These are phyloP conservation scores for Fulvia fulva DNA, from an alignment of 2,329 filamentous ascomycete genomes.

Conservation along the genomic window DNA sequence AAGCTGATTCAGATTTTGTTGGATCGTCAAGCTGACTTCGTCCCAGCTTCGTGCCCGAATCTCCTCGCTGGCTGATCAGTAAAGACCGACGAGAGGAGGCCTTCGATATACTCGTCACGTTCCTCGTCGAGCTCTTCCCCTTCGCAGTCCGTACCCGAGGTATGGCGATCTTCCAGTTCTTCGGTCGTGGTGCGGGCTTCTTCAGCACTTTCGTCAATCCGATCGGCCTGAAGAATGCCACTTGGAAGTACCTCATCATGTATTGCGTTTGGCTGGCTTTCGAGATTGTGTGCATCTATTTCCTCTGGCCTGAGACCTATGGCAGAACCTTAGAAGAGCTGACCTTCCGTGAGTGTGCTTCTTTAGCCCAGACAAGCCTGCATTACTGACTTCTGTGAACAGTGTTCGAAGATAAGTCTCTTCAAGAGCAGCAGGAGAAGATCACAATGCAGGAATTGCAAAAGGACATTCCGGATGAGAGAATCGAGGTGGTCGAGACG, in stretches of 20 bases:
- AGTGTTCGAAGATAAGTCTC: background rate
- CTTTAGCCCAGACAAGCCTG: too few species aligned
- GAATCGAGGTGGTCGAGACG: background rate
- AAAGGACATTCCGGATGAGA: background rate
- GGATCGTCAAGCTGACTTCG: background rate
- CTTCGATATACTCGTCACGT: conserved; percentile 34
- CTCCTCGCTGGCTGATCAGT: conserved; percentile 23
- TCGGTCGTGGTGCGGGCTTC: conserved; percentile 10
- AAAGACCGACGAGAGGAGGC: conserved; percentile 25
- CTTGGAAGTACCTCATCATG: conserved; percentile 44
- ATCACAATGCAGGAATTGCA: background rate
- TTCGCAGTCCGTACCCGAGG: conserved; percentile 17
- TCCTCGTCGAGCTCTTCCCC: conserved; percentile 34
- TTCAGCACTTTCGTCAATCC: conserved; percentile 41
- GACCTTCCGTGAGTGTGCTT: background rate
- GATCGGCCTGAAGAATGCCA: conserved; percentile 36
- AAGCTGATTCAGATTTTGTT: background rate
- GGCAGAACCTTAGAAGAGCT: background rate
- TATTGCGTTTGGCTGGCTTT: conserved; percentile 33
- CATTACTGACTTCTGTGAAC: background rate
- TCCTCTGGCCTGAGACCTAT: conserved; percentile 3
- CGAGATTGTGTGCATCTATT: conserved; percentile 19
- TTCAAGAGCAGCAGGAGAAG: background rate
- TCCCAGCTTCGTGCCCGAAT: conserved; percentile 20
- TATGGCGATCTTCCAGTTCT: background rate